A percentile compares a stretch with the other conserved stretches of the same genome.
phyloP scores from a whole-genome alignment of 1,284 basidiomycete genomes.

The Chondrostereum purpureum region DNA sequence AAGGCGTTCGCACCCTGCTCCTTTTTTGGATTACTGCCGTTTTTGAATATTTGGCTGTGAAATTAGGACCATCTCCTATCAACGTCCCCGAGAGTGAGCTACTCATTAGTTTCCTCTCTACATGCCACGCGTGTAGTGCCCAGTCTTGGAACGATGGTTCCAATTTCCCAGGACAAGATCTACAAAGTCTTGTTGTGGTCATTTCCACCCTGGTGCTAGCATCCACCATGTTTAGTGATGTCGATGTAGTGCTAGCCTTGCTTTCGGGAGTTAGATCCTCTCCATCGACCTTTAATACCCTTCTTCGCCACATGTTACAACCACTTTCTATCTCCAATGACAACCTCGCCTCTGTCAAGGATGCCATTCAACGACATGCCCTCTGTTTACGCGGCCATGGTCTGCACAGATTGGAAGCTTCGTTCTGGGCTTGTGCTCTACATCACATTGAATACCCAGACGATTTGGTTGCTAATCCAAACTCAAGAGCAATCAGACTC shows the following conservation, averaged over 20 bases:
- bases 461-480: slow-evolving; percentile 14
- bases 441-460: slow-evolving; percentile 35
- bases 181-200: neutral
- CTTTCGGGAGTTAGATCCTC: slow-evolving; percentile 1
- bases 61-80: no score
- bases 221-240: neutral
- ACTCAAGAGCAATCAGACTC: slow-evolving; percentile 20
- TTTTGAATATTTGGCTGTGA: no score
- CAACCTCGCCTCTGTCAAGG: slow-evolving; percentile 16
- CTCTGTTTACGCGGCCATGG: slow-evolving; percentile 25
- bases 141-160: neutral
- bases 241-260: neutral
- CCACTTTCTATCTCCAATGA: slow-evolving; percentile 12
- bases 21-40: no score
- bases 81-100: no score
- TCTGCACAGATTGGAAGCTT: slow-evolving; percentile 39
- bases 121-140: neutral
- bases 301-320: slow-evolving; percentile 21
- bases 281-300: slow-evolving; percentile 4
- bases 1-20: no score
- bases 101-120: neutral
- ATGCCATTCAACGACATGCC: slow-evolving; percentile 25
- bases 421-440: slow-evolving; percentile 47
- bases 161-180: neutral
- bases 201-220: neutral